These are phyloP conservation scores for Nepenthes mirabilis DNA, from an alignment of 148 eudicot genomes.

Conservation along the genomic window DNA sequence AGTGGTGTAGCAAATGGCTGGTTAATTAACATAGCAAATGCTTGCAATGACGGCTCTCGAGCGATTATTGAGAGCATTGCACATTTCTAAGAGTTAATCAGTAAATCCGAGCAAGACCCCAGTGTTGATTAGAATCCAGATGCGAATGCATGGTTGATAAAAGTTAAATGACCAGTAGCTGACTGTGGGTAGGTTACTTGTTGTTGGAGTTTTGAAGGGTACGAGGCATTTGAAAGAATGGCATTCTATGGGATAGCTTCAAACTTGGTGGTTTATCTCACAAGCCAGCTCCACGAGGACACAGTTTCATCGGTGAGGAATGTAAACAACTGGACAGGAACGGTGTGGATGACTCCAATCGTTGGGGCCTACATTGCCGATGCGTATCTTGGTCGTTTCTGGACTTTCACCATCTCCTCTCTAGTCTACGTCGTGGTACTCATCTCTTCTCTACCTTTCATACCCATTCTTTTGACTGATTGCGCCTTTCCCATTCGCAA, in stretches of 20 bases:
- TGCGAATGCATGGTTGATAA: too few species aligned
- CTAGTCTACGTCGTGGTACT: conserved; percentile 65
- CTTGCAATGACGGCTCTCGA: too few species aligned
- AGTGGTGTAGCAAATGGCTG: too few species aligned
- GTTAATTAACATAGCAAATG: too few species aligned
- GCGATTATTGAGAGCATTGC: too few species aligned
- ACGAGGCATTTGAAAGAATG: conserved; percentile 87
- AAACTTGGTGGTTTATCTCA: conserved; percentile 73
- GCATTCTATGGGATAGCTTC: conserved; percentile 82
- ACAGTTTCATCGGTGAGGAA: conserved; percentile 75
- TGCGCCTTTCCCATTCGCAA: too few species aligned
- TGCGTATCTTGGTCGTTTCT: conserved; percentile 71
- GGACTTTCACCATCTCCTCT: conserved; percentile 82
- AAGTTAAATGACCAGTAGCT: too few species aligned
- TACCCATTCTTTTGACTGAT: too few species aligned
- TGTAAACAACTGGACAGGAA: conserved; percentile 86
- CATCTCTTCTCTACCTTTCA: not conserved
- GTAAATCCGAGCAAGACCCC: too few species aligned
- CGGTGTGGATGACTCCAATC: conserved; percentile 86
- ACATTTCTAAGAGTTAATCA: too few species aligned
- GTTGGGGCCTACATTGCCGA: conserved; percentile 81
- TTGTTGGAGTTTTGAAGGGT: conserved; percentile 19
- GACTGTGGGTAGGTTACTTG: not conserved
- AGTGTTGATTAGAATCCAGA: too few species aligned
- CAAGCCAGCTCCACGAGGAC: conserved; percentile 76